These are phyloP conservation scores for Dictyostelium intermedium DNA, from an alignment of 78 protist genomes.

Conservation along the genomic window DNA sequence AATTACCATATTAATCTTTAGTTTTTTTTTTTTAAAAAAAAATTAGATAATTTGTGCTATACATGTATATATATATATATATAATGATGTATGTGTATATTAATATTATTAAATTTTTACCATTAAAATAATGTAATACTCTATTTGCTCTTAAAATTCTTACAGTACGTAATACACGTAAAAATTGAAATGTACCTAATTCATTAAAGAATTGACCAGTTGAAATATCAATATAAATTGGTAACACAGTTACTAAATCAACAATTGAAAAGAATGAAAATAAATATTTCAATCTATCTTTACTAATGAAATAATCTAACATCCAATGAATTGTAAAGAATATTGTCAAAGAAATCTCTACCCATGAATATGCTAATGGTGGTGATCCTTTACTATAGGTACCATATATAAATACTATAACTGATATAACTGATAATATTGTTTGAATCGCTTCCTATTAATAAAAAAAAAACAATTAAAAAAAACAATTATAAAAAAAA, in stretches of 20 bases:
- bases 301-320: conserved; percentile 56
- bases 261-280: conserved; percentile 66
- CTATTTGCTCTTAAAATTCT: conserved; percentile 73
- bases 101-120: too few relatives aligned
- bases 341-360: conserved; percentile 39
- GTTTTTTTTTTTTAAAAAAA: neutral
- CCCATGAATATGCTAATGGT: conserved; percentile 42
- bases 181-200: conserved; percentile 57
- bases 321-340: conserved; percentile 75
- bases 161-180: conserved; percentile 62
- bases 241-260: conserved; percentile 55
- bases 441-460: conserved; percentile 68
- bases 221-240: conserved; percentile 61
- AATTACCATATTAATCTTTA: neutral
- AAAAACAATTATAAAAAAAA: neutral
- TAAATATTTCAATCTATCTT: conserved; percentile 65
- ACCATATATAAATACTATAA: conserved; percentile 55
- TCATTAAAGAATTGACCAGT: conserved; percentile 48
- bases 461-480: neutral
- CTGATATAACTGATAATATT: conserved; percentile 45
- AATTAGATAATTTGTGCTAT: too few relatives aligned
- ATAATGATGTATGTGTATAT: too few relatives aligned
- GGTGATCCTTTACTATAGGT: conserved; percentile 26
- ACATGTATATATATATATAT: too few relatives aligned
- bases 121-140: conserved; percentile 69